Percentiles rank a stretch among this genome's conserved stretches.
These are phyloP conservation scores for Phtheirospermum japonicum DNA, from an alignment of 257 asterid species.

Conservation along the genomic window DNA sequence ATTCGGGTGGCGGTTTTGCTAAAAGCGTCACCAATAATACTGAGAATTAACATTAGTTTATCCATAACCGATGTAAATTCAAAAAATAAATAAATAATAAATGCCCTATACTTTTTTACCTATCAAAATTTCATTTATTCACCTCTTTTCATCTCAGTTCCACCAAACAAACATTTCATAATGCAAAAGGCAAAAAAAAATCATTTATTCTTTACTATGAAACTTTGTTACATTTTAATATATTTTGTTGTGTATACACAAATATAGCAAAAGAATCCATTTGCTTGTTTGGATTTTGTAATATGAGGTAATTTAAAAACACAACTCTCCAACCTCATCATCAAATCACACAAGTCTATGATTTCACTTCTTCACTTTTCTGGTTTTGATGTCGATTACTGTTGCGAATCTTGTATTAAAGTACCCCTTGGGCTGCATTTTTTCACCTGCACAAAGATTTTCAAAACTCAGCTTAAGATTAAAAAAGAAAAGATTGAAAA, in stretches of 20 bases:
- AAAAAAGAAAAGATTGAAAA: background rate
- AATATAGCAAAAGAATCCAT: background rate
- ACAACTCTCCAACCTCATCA: background rate
- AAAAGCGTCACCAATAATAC: no score
- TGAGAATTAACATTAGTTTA: no score
- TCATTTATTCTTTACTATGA: no score
- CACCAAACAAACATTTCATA: no score
- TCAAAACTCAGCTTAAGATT: background rate
- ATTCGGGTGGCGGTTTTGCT: no score
- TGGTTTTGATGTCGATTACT: background rate
- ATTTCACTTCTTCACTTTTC: background rate
- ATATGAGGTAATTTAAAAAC: background rate
- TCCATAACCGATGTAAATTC: no score
- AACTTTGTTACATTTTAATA: background rate
- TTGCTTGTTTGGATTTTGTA: background rate
- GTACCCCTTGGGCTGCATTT: constrained; percentile 39
- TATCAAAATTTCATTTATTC: no score
- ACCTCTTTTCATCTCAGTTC: no score
- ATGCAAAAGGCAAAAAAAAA: no score
- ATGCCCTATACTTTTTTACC: no score
- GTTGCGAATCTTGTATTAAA: constrained; percentile 20
- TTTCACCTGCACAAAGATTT: constrained; percentile 30
- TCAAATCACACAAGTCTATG: background rate
- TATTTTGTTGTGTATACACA: background rate
- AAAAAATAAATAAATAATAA: no score